A percentile compares a stretch with the other conserved stretches of the same genome.
Conservation (phyloP, 495 filamentous ascomycete species). For the Neurospora sp. region DNA sequence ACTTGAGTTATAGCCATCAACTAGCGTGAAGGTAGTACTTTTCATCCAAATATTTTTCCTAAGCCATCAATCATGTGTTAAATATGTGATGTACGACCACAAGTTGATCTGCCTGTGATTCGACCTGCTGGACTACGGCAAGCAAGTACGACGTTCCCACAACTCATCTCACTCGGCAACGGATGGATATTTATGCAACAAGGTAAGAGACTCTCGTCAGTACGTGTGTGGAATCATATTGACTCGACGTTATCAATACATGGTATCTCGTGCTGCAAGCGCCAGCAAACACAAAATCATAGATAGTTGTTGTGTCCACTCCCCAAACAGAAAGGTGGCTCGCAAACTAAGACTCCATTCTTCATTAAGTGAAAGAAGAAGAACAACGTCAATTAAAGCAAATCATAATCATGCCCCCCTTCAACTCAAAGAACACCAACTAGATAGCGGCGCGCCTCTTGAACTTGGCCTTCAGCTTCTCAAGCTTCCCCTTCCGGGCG, state of each 20-base stretch:
- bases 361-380: neutral
- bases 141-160: neutral
- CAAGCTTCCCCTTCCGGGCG: slow-evolving; percentile 6
- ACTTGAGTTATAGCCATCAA: neutral
- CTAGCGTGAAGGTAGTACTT: neutral
- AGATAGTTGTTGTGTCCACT: neutral
- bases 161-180: neutral
- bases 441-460: neutral
- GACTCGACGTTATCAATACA: neutral
- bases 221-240: neutral
- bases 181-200: neutral
- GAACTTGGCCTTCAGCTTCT: neutral
- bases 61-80: neutral
- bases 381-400: neutral
- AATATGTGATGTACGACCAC: neutral
- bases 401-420: neutral
- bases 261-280: neutral
- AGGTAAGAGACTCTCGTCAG: neutral
- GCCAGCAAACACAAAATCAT: neutral
- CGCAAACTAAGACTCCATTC: neutral
- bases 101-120: neutral
- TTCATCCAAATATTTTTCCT: neutral
- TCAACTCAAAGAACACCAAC: neutral
- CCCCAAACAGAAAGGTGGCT: neutral
- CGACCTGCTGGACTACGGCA: neutral